Evolutionary conservation across 805 yeast species (phyloP), one percentile per base, ranked within the genome.

Genomic region (Kuraishia piskuri): DNA sequence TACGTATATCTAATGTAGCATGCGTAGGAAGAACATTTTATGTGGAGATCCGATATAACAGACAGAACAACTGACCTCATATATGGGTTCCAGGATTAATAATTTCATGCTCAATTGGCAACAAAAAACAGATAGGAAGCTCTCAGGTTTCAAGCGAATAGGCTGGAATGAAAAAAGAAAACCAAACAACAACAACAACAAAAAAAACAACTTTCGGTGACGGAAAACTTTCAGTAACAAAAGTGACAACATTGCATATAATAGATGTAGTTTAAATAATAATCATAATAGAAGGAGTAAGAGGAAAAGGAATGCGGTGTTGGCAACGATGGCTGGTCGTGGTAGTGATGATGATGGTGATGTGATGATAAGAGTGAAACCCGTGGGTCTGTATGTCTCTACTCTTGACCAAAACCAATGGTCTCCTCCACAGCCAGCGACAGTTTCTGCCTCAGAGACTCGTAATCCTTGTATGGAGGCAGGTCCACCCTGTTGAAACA

Each of bases 401-500:
- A 92, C 77, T 94, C 99, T 74, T 94, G 98, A 55, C 99, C 99
- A 68, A 94, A 94, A 50, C 99, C 99, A 67, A 94, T 94, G 17
- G 99, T 94, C 73, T 94, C 98, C 70, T 94, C 99, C 45, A 94
- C 98, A 26, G 99, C 99, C 68, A 92, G 78, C 37, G 96, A 86
- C 63, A 94, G 79, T 70, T 94, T 94, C 71, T 90, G 94, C 65
- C 83, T 89, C 77, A 94, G 72, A 52, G 88, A 77, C 52, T 87
- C 96, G 68, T 80, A 88, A 65, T 87, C 91, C 55, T 78, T 79
- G 70, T 94, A 94, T 54, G 95, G 96, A 46, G 99, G 99, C 65
- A 94, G 78, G 74, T 94, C 99, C 52, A 94, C 97, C 74, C 99
- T 88, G 75, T 94, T 94, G 82, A 94, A 94, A 79, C 99, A 92